Evolutionary conservation across 2,329 filamentous ascomycete species (phyloP).

Genomic region (Penicillium polonicum): DNA sequence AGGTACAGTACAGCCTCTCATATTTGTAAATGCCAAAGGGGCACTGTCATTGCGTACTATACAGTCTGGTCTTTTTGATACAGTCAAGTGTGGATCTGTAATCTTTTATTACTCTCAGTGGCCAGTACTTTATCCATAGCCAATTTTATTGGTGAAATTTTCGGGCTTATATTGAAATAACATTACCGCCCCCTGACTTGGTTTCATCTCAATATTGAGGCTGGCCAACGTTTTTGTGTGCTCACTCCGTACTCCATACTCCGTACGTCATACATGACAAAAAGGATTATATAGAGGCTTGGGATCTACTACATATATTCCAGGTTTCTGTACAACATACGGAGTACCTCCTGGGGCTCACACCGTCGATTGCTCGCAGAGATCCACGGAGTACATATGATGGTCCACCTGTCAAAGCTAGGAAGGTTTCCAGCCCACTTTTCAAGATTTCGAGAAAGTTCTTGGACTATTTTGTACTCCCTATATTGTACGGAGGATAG

Average conservation of each 20-base stretch:
- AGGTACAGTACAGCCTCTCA: neutral
- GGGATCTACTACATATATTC: neutral
- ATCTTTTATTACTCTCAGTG: neutral
- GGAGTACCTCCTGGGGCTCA: neutral
- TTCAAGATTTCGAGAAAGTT: neutral
- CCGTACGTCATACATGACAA: neutral
- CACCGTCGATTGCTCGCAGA: neutral
- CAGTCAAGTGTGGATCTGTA: neutral
- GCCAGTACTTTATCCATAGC: rapidly evolving
- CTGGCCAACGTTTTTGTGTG: neutral
- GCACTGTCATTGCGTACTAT: neutral
- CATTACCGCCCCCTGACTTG: neutral
- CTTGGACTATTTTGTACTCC: too few relatives aligned
- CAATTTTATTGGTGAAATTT: neutral
- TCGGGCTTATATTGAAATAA: neutral
- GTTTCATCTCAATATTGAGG: neutral
- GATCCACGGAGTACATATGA: neutral
- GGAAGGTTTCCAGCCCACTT: neutral
- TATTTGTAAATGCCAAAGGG: neutral
- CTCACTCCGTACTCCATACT: neutral
- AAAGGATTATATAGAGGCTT: neutral
- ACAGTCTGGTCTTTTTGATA: neutral
- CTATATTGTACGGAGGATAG: neutral
- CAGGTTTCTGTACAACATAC: neutral
- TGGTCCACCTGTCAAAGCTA: neutral